A percentile compares a stretch with the other conserved stretches of the same genome.
Conservation (phyloP, 148 eudicot species). For the Vaccinium macrocarpon region DNA sequence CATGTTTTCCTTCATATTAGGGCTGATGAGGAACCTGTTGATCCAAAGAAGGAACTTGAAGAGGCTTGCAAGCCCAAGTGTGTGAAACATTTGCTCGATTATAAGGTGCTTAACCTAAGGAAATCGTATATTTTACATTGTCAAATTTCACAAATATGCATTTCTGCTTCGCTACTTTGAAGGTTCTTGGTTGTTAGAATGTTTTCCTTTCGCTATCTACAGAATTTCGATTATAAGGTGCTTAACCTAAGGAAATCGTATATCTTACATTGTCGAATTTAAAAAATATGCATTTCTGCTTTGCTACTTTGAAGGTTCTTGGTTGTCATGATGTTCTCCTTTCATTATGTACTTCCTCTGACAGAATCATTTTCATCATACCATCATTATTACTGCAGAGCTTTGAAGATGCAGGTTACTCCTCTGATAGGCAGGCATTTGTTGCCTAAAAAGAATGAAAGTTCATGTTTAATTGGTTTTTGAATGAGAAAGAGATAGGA, state of each 20-base stretch:
- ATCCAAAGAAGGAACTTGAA: constrained; percentile 45
- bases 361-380: not conserved
- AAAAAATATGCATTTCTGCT: not conserved
- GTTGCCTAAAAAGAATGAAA: not conserved
- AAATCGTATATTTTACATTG: not conserved
- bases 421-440: not conserved
- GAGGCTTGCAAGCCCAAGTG: constrained; percentile 47
- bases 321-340: not conserved
- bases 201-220: not conserved
- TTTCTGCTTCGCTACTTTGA: not conserved
- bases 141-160: not conserved
- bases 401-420: not conserved
- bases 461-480: not conserved
- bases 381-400: not conserved
- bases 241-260: not conserved
- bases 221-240: constrained; percentile 26
- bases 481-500: not conserved
- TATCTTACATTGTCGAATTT: not conserved
- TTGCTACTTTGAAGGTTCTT: not conserved
- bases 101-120: constrained; percentile 19
- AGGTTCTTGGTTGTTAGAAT: not conserved
- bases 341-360: not conserved
- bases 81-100: constrained; percentile 28
- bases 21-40: constrained; percentile 44
- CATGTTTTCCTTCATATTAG: constrained; percentile 9